A percentile compares a stretch with the other conserved stretches of the same genome.
Conservation (phyloP, 257 asterid species). For the Gentiana macrophylla region DNA sequence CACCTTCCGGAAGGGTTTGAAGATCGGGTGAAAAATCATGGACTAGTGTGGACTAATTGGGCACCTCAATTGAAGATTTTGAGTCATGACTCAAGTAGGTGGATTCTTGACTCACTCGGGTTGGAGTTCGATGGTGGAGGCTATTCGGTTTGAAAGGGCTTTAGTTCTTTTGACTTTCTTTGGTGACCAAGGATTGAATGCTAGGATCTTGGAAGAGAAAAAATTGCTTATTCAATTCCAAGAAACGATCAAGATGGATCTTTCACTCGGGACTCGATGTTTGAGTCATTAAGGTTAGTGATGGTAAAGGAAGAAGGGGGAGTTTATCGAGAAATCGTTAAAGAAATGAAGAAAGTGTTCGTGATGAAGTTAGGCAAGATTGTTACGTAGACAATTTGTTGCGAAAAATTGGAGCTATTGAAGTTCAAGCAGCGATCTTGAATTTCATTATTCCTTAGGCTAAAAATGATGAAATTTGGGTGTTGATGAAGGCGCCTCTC, state of each 20-base stretch:
- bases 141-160: conserved; percentile 6
- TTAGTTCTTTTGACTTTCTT: conserved; percentile 19
- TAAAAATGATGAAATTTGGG: too few relatives aligned
- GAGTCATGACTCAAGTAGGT: conserved; percentile 22
- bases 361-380: too few relatives aligned
- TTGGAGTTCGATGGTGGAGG: conserved; percentile 27
- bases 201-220: not conserved
- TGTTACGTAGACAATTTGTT: too few relatives aligned
- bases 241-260: conserved; percentile 8
- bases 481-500: too few relatives aligned
- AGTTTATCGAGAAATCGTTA: not conserved
- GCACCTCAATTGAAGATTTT: conserved; percentile 23
- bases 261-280: not conserved
- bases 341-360: too few relatives aligned
- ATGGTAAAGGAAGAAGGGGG: conserved; percentile 2
- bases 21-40: conserved; percentile 8
- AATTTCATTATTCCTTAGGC: too few relatives aligned
- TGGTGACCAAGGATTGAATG: conserved; percentile 8
- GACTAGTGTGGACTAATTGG: conserved; percentile 19
- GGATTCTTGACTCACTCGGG: conserved; percentile 23
- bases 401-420: too few relatives aligned
- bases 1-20: conserved; percentile 20
- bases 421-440: too few relatives aligned
- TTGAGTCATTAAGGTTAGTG: conserved; percentile 4
- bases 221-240: conserved; percentile 1